phyloP scores from a whole-genome alignment of 352 stramenopile species.

The Peronosclerospora sorghi region DNA sequence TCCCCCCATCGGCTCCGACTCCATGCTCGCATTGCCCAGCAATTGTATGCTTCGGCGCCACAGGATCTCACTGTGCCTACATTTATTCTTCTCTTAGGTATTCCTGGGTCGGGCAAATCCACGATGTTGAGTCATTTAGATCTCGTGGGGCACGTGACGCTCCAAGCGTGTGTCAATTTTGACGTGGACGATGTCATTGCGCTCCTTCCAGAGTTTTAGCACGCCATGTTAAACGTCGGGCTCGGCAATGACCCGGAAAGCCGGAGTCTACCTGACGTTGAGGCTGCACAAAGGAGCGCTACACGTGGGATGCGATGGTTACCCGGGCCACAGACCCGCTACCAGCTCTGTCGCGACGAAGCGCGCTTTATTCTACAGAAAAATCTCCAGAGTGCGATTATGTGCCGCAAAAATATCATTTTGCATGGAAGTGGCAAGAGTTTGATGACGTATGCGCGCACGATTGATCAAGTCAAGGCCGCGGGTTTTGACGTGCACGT shows the following conservation, averaged over 20 bases:
- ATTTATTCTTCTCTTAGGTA: constrained; percentile 61
- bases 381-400: constrained; percentile 66
- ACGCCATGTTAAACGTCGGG: constrained; percentile 74
- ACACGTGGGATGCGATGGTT: constrained; percentile 17
- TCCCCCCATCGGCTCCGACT: constrained; percentile 45
- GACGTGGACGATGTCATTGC: constrained; percentile 74
- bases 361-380: constrained; percentile 74
- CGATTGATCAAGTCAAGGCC: constrained; percentile 57
- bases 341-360: constrained; percentile 72
- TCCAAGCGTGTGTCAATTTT: constrained; percentile 78
- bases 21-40: constrained; percentile 63
- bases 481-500: constrained; percentile 63
- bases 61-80: constrained; percentile 43
- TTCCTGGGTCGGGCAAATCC: constrained; percentile 59
- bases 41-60: constrained; percentile 47
- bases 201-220: constrained; percentile 69
- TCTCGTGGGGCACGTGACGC: constrained; percentile 46
- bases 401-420: constrained; percentile 73
- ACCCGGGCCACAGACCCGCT: constrained; percentile 50
- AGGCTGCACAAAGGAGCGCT: constrained; percentile 3
- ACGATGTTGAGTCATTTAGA: constrained; percentile 70
- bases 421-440: constrained; percentile 67
- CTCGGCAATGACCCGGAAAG: constrained; percentile 47
- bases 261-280: constrained; percentile 10
- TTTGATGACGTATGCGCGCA: constrained; percentile 45